Evolutionary conservation across 148 eudicot species (phyloP).

Genomic region (Camellia granthamiana): DNA sequence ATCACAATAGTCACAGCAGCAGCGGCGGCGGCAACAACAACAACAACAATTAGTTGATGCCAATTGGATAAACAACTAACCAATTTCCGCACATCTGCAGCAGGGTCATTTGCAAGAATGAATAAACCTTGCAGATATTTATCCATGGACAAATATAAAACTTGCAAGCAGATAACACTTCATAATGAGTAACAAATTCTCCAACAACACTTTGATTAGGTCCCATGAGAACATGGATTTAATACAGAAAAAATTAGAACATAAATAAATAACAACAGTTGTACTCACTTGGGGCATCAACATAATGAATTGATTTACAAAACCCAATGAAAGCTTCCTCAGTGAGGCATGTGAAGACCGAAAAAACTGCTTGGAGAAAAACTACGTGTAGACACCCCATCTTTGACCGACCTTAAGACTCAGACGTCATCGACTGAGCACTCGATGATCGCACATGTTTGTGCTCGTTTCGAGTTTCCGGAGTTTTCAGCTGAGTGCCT

Average conservation of each 20-base stretch:
- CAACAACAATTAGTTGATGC: no score
- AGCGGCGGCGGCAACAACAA: no score
- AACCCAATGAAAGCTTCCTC: slow-evolving; percentile 81
- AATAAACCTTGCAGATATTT: slow-evolving; percentile 88
- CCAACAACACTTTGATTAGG: neutral
- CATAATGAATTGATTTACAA: slow-evolving; percentile 94
- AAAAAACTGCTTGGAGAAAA: slow-evolving; percentile 57
- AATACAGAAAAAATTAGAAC: neutral
- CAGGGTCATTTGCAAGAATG: slow-evolving; percentile 84
- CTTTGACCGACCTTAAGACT: no score
- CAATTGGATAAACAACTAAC: slow-evolving; percentile 44
- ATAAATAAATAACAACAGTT: neutral
- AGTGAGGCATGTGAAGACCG: slow-evolving; percentile 68
- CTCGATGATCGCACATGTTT: no score
- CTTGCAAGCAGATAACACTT: slow-evolving; percentile 43
- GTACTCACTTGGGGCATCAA: slow-evolving; percentile 88
- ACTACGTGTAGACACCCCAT: neutral
- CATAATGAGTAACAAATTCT: neutral
- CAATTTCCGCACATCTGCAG: slow-evolving; percentile 87
- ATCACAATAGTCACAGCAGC: neutral
- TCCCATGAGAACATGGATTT: neutral
- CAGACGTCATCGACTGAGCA: no score
- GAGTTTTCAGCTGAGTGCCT: no score
- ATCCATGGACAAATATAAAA: slow-evolving; percentile 77
- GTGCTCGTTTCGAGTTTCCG: no score